Evolutionary conservation across 2,329 filamentous ascomycete genomes (phyloP).

Genomic region (Phaeosphaeriaceae sp.): DNA sequence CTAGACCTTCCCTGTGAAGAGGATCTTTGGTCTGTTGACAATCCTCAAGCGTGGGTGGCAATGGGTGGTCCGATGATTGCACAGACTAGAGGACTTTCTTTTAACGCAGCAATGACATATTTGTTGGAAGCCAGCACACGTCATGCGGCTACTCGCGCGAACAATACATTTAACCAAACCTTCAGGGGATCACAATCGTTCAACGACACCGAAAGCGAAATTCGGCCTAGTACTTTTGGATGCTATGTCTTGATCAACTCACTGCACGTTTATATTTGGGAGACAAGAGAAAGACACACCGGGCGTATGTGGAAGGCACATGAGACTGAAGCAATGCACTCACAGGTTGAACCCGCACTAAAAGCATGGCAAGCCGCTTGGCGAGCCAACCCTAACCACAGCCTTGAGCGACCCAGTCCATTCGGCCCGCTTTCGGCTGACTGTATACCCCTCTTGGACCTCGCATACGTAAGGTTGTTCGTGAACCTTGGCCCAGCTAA

Average conservation of each 20-base stretch:
- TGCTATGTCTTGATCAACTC: slow-evolving; percentile 92
- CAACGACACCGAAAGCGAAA: slow-evolving; percentile 64
- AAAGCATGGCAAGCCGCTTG: slow-evolving; percentile 94
- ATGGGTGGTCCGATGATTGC: slow-evolving; percentile 75
- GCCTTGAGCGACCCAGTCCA: slow-evolving; percentile 82
- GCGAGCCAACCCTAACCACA: slow-evolving; percentile 85
- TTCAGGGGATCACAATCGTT: slow-evolving; percentile 57
- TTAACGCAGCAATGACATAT: slow-evolving; percentile 80
- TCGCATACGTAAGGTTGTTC: slow-evolving; percentile 91
- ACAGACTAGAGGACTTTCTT: slow-evolving; percentile 74
- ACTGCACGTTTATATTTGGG: slow-evolving; percentile 98
- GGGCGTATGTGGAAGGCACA: slow-evolving; percentile 88
- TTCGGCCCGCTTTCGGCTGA: slow-evolving; percentile 88
- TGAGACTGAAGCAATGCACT: slow-evolving; percentile 95
- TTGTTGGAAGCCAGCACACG: slow-evolving; percentile 79
- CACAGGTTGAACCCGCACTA: slow-evolving; percentile 90
- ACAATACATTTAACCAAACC: slow-evolving; percentile 50
- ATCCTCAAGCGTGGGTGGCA: slow-evolving; percentile 78
- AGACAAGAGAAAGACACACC: slow-evolving; percentile 88
- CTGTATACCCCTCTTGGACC: slow-evolving; percentile 85
- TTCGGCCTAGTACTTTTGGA: slow-evolving; percentile 88
- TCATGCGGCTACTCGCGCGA: slow-evolving; percentile 51
- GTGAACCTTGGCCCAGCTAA: slow-evolving; percentile 92
- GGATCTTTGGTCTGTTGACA: slow-evolving; percentile 85
- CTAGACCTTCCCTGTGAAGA: slow-evolving; percentile 93